These are phyloP conservation scores for Termitomyces sp. DNA, from an alignment of 768 basidiomycete genomes.

Conservation along the genomic window DNA sequence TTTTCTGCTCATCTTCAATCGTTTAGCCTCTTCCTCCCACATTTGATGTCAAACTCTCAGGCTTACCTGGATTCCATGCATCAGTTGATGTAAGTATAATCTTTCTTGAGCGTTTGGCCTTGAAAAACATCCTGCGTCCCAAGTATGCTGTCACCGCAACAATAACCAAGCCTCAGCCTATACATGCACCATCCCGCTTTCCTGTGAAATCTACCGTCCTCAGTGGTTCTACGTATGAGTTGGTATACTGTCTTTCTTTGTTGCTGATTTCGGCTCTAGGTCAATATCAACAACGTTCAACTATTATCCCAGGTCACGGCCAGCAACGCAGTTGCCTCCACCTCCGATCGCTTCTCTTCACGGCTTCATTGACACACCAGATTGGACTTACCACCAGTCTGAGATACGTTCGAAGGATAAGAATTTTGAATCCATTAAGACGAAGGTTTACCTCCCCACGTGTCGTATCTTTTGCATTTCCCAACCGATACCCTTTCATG, in stretches of 20 bases:
- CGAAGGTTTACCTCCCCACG: constrained; percentile 48
- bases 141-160: constrained; percentile 55
- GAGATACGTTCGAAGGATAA: constrained; percentile 32
- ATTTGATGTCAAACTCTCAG: constrained; percentile 60
- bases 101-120: neutral
- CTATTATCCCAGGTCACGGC: constrained; percentile 63
- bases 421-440: constrained; percentile 33
- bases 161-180: constrained; percentile 38
- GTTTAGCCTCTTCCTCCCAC: constrained; percentile 65
- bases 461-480: constrained; percentile 54
- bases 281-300: constrained; percentile 48
- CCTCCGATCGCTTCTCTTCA: constrained; percentile 28
- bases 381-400: constrained; percentile 48
- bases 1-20: neutral
- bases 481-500: constrained; percentile 62
- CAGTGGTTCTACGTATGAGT: constrained; percentile 48
- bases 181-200: constrained; percentile 27
- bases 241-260: neutral
- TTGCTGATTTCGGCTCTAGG: constrained; percentile 24
- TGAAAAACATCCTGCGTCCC: neutral
- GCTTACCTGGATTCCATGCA: constrained; percentile 69
- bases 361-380: constrained; percentile 38
- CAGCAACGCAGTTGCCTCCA: constrained; percentile 44
- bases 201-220: constrained; percentile 49
- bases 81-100: constrained; percentile 39